phyloP scores from a whole-genome alignment of 371 early-diverging fungal species.

The Syncephalastrum racemosum region DNA sequence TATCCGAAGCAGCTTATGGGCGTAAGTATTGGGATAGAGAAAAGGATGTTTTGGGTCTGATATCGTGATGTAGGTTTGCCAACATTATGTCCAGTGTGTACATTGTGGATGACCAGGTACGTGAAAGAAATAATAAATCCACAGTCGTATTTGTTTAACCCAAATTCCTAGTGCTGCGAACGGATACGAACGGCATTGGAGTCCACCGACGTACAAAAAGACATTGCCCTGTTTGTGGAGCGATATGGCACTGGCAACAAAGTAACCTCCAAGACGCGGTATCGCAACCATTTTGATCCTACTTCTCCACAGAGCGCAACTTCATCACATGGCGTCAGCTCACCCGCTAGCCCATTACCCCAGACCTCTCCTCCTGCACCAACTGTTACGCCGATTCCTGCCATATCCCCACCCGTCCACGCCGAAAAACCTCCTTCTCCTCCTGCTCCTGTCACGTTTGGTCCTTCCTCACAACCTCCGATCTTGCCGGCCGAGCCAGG shows the following conservation, averaged over 20 bases:
- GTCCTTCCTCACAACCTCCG: no score
- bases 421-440: no score
- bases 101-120: slow-evolving; percentile 31
- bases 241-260: slow-evolving; percentile 10
- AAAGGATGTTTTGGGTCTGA: neutral
- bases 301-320: no score
- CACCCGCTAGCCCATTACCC: no score
- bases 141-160: neutral
- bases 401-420: no score
- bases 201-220: slow-evolving; percentile 24
- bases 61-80: slow-evolving; percentile 17
- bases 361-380: no score
- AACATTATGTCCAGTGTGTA: slow-evolving; percentile 29
- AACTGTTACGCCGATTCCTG: no score
- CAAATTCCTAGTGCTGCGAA: slow-evolving; percentile 19
- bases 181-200: slow-evolving; percentile 26
- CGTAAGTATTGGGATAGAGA: slow-evolving; percentile 7
- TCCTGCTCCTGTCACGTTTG: no score
- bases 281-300: no score
- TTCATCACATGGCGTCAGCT: no score
- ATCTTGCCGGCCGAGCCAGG: no score
- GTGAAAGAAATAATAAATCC: neutral
- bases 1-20: slow-evolving; percentile 25
- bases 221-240: slow-evolving; percentile 12
- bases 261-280: neutral